phyloP scores from a whole-genome alignment of 2,329 filamentous ascomycete genomes.

The Chaetomium strumarium region DNA sequence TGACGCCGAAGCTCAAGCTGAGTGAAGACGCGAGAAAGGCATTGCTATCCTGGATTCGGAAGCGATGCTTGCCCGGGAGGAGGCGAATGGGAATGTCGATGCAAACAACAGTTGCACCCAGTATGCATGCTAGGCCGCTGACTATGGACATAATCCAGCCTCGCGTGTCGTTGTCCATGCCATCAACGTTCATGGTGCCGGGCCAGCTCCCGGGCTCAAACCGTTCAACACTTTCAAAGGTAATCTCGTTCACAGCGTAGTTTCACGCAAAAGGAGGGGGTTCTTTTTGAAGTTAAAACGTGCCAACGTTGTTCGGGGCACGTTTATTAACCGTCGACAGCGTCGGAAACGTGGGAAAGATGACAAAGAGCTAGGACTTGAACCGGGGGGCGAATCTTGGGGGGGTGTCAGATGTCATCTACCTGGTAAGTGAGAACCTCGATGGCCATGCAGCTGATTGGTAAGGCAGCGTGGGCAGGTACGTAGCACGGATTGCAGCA shows the following conservation, averaged over 20 bases:
- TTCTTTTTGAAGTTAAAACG: too few species aligned
- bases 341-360: background rate
- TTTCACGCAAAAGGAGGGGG: too few species aligned
- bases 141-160: slow-evolving; percentile 92
- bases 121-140: slow-evolving; percentile 66
- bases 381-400: background rate
- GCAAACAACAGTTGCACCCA: slow-evolving; percentile 80
- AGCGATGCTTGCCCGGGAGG: slow-evolving; percentile 67
- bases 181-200: slow-evolving; percentile 35
- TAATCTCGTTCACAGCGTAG: too few species aligned
- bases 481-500: too few species aligned
- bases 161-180: slow-evolving; percentile 70
- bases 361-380: background rate
- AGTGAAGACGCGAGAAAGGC: slow-evolving; percentile 80
- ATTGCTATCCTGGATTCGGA: slow-evolving; percentile 85
- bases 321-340: background rate
- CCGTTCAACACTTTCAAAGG: too few species aligned
- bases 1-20: slow-evolving; percentile 90
- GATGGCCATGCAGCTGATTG: background rate
- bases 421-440: slow-evolving; percentile 11
- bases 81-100: slow-evolving; percentile 71
- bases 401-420: background rate
- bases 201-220: background rate
- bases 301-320: too few species aligned
- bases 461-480: too few species aligned